phyloP scores from a whole-genome alignment of 306 rosid species.

The Vigna angularis region DNA sequence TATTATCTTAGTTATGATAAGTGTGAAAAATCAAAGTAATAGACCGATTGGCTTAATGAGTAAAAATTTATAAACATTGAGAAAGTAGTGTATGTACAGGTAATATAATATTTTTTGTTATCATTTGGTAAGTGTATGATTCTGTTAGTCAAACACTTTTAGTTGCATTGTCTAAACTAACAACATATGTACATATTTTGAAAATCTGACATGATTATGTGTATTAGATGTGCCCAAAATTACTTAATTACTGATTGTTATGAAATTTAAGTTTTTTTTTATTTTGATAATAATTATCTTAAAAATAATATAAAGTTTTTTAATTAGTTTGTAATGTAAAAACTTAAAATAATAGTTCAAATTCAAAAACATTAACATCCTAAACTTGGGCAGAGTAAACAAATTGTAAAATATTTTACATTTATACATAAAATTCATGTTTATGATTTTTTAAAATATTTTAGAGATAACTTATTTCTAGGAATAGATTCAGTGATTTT shows the following conservation, averaged over 20 bases:
- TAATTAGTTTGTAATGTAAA: not conserved
- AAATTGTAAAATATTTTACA: not conserved
- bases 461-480: not conserved
- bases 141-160: not conserved
- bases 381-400: not conserved
- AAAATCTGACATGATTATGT: too few species aligned
- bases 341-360: not conserved
- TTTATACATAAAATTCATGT: not conserved
- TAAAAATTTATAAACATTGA: not conserved
- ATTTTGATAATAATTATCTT: too few species aligned
- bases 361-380: not conserved
- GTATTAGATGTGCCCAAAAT: too few species aligned
- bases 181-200: too few species aligned
- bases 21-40: not conserved
- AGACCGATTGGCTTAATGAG: not conserved
- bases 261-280: too few species aligned
- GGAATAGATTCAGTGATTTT: too few species aligned
- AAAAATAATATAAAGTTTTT: not conserved
- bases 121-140: not conserved
- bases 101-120: not conserved
- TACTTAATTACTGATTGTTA: too few species aligned
- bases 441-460: not conserved
- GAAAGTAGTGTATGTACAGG: not conserved
- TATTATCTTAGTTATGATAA: not conserved
- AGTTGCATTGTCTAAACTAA: not conserved